Conservation (phyloP, 768 basidiomycete genomes). For the Epithele typhae region DNA sequence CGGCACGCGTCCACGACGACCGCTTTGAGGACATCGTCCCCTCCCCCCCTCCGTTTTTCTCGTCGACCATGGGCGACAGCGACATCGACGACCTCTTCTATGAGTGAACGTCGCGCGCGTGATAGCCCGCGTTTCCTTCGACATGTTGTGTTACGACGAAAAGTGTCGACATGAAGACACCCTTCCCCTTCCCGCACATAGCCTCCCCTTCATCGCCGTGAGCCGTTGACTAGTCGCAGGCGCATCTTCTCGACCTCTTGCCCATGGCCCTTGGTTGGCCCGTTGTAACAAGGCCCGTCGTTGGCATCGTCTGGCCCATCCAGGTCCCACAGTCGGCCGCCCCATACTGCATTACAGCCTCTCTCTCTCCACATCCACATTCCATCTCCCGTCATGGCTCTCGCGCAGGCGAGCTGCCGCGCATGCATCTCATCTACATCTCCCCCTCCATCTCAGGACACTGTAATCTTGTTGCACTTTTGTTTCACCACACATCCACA, state of each 20-base stretch:
- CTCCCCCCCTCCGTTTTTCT: slow-evolving; percentile 18
- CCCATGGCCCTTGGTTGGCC: no score
- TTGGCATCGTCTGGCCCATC: no score
- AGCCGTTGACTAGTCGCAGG: slow-evolving; percentile 8
- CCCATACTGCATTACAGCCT: no score
- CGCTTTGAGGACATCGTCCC: slow-evolving; percentile 18
- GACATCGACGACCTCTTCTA: slow-evolving; percentile 20
- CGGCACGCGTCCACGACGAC: slow-evolving; percentile 5
- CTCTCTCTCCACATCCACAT: no score
- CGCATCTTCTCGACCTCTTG: no score
- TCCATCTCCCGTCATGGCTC: background rate
- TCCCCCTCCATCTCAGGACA: slow-evolving; percentile 12
- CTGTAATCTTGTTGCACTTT: slow-evolving; percentile 12
- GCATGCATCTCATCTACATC: slow-evolving; percentile 15
- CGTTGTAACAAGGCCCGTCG: no score
- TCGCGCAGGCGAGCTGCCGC: slow-evolving; percentile 13
- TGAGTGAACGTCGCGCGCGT: background rate
- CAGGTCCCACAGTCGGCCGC: no score
- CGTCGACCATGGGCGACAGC: slow-evolving; percentile 12
- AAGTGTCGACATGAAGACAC: slow-evolving; percentile 3
- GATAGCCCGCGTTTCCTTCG: background rate
- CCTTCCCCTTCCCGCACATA: no score
- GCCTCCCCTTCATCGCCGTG: background rate
- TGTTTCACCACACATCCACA: slow-evolving; percentile 12
- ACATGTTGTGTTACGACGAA: slow-evolving; percentile 9